phyloP scores from a whole-genome alignment of 2,329 filamentous ascomycete species.

The Penicillium sp. region DNA sequence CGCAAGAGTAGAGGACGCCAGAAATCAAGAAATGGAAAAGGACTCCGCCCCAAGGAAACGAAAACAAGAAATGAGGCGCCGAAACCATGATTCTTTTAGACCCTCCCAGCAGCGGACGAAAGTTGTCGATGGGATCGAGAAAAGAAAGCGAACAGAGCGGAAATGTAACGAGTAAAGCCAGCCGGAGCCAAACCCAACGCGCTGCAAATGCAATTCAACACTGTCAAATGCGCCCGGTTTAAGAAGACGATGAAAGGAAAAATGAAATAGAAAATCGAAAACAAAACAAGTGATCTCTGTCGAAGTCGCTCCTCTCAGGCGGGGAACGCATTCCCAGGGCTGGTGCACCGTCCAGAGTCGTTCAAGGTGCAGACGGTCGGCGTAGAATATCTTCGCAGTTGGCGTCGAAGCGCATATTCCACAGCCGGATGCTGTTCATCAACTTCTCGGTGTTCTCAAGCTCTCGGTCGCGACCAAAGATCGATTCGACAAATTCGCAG shows the following conservation, averaged over 20 bases:
- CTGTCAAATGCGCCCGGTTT: conserved; percentile 21
- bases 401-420: conserved; percentile 91
- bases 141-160: conserved; percentile 18
- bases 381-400: conserved; percentile 89
- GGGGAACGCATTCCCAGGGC: neutral
- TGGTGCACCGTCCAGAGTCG: neutral
- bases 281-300: conserved; percentile 15
- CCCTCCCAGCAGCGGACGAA: conserved; percentile 4
- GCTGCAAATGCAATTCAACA: conserved; percentile 37
- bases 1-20: conserved; percentile 29
- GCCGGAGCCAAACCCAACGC: conserved; percentile 33
- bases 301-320: conserved; percentile 10
- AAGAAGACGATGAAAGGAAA: conserved; percentile 11
- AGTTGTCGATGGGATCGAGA: conserved; percentile 19
- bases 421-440: conserved; percentile 83
- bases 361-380: conserved; percentile 45
- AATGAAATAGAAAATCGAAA: conserved; percentile 7
- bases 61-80: conserved; percentile 22
- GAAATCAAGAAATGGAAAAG: conserved; percentile 21
- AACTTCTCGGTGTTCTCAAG: conserved; percentile 86
- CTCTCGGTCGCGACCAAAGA: conserved; percentile 89
- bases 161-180: conserved; percentile 28
- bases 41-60: conserved; percentile 28
- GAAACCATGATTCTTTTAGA: conserved; percentile 23
- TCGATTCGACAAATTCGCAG: conserved; percentile 90